phyloP scores from a whole-genome alignment of 306 rosid genomes.

The Alnus glutinosa region DNA sequence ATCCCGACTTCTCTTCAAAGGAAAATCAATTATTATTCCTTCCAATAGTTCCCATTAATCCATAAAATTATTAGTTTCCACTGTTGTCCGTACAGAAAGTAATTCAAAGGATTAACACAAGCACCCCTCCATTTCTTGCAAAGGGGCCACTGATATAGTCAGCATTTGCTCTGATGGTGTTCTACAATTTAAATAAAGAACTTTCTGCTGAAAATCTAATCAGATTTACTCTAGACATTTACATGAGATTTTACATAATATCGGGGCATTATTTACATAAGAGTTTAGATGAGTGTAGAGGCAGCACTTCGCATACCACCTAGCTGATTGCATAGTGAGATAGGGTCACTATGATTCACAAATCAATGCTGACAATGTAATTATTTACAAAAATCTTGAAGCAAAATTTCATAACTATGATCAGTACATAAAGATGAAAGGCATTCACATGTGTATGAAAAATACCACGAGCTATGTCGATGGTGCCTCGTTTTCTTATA shows the following conservation, averaged over 20 bases:
- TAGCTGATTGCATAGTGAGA: background rate
- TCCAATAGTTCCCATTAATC: background rate
- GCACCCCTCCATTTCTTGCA: background rate
- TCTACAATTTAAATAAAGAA: background rate
- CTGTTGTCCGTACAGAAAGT: background rate
- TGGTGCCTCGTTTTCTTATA: background rate
- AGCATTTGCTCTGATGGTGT: background rate
- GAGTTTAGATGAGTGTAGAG: background rate
- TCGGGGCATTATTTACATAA: background rate
- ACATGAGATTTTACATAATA: background rate
- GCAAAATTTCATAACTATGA: background rate
- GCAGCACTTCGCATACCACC: background rate
- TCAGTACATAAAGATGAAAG: background rate
- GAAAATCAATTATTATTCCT: background rate
- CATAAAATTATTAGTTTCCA: background rate
- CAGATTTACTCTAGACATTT: background rate
- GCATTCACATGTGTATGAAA: background rate
- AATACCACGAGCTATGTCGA: background rate
- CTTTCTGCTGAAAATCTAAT: background rate
- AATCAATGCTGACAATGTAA: background rate
- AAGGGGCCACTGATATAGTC: background rate
- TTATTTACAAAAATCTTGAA: background rate
- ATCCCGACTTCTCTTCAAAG: background rate
- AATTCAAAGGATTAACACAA: background rate
- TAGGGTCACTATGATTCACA: background rate